phyloP scores from a whole-genome alignment of 2,329 filamentous ascomycete genomes.

The Fusarium nurragi region DNA sequence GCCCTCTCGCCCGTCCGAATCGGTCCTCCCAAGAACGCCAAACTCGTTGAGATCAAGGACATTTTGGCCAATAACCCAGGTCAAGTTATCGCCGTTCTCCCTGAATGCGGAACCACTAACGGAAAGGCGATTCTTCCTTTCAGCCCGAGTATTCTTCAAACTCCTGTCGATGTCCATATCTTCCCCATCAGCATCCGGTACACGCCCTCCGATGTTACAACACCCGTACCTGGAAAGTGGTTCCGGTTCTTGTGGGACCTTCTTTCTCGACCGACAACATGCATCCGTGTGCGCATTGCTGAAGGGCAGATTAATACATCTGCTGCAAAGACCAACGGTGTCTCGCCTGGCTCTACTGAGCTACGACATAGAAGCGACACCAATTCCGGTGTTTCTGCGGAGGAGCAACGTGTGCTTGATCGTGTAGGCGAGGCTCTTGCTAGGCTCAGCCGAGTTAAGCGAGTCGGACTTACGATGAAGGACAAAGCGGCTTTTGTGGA shows the following conservation, averaged over 20 bases:
- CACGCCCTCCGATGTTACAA: conserved; percentile 87
- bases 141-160: conserved; percentile 77
- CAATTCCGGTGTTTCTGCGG: conserved; percentile 52
- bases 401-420: conserved; percentile 79
- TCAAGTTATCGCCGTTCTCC: conserved; percentile 85
- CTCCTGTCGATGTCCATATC: conserved; percentile 74
- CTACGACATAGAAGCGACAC: conserved; percentile 43
- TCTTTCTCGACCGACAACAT: conserved; percentile 84
- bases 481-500: conserved; percentile 87
- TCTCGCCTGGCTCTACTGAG: conserved; percentile 43
- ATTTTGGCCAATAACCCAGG: conserved; percentile 75
- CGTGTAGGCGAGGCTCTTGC: conserved; percentile 85
- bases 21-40: conserved; percentile 55
- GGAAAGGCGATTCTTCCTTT: conserved; percentile 88
- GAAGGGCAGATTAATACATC: conserved; percentile 71
- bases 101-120: conserved; percentile 94
- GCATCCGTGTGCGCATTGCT: conserved; percentile 89
- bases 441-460: conserved; percentile 85
- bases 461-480: conserved; percentile 82
- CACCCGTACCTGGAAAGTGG: conserved; percentile 82
- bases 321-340: conserved; percentile 50
- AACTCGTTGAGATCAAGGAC: conserved; percentile 68
- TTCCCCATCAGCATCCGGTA: conserved; percentile 94
- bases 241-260: conserved; percentile 84
- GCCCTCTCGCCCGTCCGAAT: conserved; percentile 71